Evolutionary conservation across 2,329 filamentous ascomycete genomes (phyloP), one percentile per base, ranked within the genome.

Genomic region (Pseudocercospora crystallina): DNA sequence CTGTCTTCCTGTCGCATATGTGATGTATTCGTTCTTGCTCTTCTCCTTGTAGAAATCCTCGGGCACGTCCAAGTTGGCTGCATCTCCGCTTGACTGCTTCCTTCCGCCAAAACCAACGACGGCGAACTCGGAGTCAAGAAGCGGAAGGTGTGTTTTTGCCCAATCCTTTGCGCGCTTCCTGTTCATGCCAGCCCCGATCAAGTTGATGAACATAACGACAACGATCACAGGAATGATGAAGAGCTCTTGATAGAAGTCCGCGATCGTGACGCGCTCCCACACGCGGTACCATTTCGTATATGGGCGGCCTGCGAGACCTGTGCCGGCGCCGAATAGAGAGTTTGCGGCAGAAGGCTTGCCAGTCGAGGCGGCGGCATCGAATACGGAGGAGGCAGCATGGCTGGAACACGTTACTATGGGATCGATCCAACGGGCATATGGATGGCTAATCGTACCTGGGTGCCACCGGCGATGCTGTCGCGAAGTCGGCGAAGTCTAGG

Each of bases 201-300:
- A 73, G 69, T 97, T 91, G 57, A 95, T 75, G 36, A 85, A 69
- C 59, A 96, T 77, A 59, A 96, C 81, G 46, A 95, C 59, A 47
- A 85, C 66, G 61, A 96, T 82, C 65, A 90, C 78, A 31, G 82
- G 80, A 53, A 96, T 75, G 64, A 99, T 87, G 69, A 90, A 75
- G 53, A 88, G 86, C 76, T 99, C 94, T 64, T 86, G 81, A 73
- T 84, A 84, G 80, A 99, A 99, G 71, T 99, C 94, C 65, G 79
- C 80, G 53, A 86, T 76, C 20, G 84, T 84, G 65, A 91, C 85
- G 66, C 94, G 90, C 80, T 97, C 91, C 80, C 95, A 94, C 55
- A 97, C 78, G 49, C 90, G 90, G 76, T 97, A 99, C 94, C 94
- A 99, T 77, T 89, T 90, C 44, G 90, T 96, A 72, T 87, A 96